Evolutionary conservation across 2,329 filamentous ascomycete genomes (phyloP), one percentile per base, ranked within the genome.

Genomic region (Cladosporium sp.): DNA sequence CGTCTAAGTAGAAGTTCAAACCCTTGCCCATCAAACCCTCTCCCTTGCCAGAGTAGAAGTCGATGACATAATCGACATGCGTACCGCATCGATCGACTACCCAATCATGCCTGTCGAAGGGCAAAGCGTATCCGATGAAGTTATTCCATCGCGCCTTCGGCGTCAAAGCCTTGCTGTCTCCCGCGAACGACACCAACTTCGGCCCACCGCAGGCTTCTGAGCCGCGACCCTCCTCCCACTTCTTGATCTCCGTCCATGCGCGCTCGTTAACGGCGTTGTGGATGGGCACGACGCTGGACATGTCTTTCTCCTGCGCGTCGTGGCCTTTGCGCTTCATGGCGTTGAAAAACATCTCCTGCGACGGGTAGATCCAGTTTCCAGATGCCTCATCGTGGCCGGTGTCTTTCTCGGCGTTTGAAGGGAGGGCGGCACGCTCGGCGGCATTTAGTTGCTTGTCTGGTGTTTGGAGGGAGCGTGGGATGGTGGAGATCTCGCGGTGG

Each of bases 241-340:
- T 75, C 61, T 87, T 82, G 59, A 98, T 97, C 73, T 97, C 87
- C 57, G 82, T 78, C 93, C 93, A 98, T 0, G 93, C 93, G 40
- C 89, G 79, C 79, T 98, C 93, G 72, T 98, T 98, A 57, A 98
- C 93, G 42, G 93, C 93, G 68, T 98, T 98, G 74, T 98, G 93
- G 63, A 97, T 97, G 2, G 90, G 93, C 51, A 97, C 88, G 33
- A 97, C 91, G 33, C 87, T 87, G 64, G 82, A 85, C 85, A 96
- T 96, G 71, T 95, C 90, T 5, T 78, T 75, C 0, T 81, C 82
- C 11, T 77, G 74, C 31, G 81, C 84, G 56, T 84, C 82, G 74
- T 90, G 85, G 41, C 85, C 86, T 72, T 98, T 98, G 67, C 92
- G 85, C 75, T 86, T 83, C 83, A 98, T 92, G 42, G 93, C 93